Conservation (phyloP, 2,329 filamentous ascomycete genomes). For the Fusarium zealandicum region DNA sequence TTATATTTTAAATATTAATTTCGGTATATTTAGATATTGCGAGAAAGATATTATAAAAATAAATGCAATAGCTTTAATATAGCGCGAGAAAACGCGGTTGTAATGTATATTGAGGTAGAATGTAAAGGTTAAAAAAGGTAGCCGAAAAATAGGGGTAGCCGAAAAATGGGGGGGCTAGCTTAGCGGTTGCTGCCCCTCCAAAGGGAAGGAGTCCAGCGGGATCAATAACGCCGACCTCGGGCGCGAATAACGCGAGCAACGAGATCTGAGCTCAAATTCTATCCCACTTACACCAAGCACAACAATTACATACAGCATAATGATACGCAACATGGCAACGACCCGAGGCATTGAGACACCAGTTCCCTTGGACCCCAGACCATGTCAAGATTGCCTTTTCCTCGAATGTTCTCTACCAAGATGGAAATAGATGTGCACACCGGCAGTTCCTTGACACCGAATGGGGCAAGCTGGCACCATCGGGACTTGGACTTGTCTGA, state of each 20-base stretch:
- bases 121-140: no score
- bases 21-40: no score
- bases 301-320: background rate
- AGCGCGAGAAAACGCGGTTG: no score
- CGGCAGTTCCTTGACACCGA: no score
- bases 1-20: no score
- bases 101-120: no score
- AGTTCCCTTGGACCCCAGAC: background rate
- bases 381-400: no score
- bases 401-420: background rate
- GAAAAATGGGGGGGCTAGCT: background rate
- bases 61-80: no score
- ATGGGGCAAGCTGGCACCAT: slow-evolving; percentile 12
- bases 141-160: background rate
- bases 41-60: no score
- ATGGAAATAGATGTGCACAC: slow-evolving; percentile 8
- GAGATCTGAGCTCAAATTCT: slow-evolving; percentile 15
- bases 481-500: slow-evolving; percentile 10
- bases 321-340: background rate
- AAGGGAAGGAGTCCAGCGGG: slow-evolving; percentile 12
- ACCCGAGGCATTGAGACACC: background rate
- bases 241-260: slow-evolving; percentile 36
- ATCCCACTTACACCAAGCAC: slow-evolving; percentile 18
- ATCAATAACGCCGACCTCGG: slow-evolving; percentile 37
- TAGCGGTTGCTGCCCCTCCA: no score